Conservation (phyloP, 176 grass and related monocot species). For the Phoenix dactylifera region DNA sequence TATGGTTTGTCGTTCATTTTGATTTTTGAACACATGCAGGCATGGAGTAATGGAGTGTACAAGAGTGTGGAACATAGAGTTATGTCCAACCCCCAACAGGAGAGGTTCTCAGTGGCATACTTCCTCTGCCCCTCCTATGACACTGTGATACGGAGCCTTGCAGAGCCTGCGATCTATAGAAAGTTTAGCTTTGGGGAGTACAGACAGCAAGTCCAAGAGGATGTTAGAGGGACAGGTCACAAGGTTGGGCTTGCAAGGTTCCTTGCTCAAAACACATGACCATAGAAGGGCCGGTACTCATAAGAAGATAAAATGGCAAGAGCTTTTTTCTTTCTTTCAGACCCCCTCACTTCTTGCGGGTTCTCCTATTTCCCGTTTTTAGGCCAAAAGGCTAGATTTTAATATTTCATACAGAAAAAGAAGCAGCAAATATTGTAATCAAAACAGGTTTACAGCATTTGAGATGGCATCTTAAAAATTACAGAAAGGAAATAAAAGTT, state of each 20-base stretch:
- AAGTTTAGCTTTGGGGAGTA: constrained; percentile 82
- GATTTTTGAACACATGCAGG: constrained; percentile 18
- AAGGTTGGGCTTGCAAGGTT: constrained; percentile 64
- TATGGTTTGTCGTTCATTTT: neutral
- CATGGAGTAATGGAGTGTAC: constrained; percentile 58
- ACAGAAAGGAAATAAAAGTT: too few species aligned
- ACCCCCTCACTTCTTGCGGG: too few species aligned
- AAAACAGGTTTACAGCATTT: too few species aligned
- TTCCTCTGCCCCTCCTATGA: constrained; percentile 61
- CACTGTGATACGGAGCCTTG: constrained; percentile 28
- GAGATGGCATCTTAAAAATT: too few species aligned
- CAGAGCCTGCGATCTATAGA: constrained; percentile 17
- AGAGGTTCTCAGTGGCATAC: constrained; percentile 68
- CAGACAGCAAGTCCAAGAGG: constrained; percentile 39
- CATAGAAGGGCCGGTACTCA: too few species aligned
- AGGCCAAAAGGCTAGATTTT: too few species aligned
- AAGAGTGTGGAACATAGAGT: constrained; percentile 69
- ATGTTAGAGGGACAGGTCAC: constrained; percentile 38
- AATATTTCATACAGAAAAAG: too few species aligned
- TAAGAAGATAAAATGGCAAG: too few species aligned
- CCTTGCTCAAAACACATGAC: constrained; percentile 14
- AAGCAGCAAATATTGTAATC: too few species aligned
- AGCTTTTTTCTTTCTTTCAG: too few species aligned
- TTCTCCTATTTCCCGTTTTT: too few species aligned
- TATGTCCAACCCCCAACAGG: constrained; percentile 20